These are phyloP conservation scores for Colletotrichum lini DNA, from an alignment of 2,329 filamentous ascomycete genomes.

Conservation along the genomic window DNA sequence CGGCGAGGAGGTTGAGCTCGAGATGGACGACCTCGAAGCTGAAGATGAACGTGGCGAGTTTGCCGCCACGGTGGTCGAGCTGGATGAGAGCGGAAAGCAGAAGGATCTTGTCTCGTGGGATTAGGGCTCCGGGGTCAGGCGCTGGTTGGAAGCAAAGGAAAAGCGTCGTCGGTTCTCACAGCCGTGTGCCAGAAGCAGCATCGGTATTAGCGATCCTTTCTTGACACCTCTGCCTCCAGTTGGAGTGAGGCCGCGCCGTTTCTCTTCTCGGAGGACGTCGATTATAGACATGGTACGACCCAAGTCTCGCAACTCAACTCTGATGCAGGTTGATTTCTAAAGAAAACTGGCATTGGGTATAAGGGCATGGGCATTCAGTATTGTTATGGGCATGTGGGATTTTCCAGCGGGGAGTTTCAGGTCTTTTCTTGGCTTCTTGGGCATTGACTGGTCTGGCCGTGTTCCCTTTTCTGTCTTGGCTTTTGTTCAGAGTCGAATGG, in stretches of 20 bases:
- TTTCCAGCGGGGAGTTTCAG: conserved; percentile 15
- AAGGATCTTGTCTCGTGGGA: conserved; percentile 66
- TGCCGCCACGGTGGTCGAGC: conserved; percentile 66
- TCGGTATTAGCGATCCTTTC: not conserved
- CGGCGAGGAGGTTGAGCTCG: conserved; percentile 63
- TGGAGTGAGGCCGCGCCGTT: conserved; percentile 29
- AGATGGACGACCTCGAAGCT: conserved; percentile 65
- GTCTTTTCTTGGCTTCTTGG: not conserved
- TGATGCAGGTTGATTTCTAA: conserved; percentile 40
- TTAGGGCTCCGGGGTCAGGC: conserved; percentile 41
- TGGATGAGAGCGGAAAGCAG: conserved; percentile 67
- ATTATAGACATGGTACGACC: conserved; percentile 32
- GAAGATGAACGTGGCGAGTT: conserved; percentile 70
- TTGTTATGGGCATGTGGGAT: not conserved
- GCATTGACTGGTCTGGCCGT: not conserved
- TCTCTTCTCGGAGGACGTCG: conserved; percentile 37
- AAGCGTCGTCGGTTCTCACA: conserved; percentile 30
- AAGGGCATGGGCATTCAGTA: not conserved
- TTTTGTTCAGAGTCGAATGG: not conserved
- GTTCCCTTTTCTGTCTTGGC: not conserved
- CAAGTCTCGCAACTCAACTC: conserved; percentile 28
- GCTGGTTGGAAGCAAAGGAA: conserved; percentile 41
- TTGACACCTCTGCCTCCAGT: conserved; percentile 28
- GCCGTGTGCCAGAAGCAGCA: conserved; percentile 3
- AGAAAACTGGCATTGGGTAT: not conserved